phyloP scores from a whole-genome alignment of 805 yeast genomes.

The Ogataea pignaliae region DNA sequence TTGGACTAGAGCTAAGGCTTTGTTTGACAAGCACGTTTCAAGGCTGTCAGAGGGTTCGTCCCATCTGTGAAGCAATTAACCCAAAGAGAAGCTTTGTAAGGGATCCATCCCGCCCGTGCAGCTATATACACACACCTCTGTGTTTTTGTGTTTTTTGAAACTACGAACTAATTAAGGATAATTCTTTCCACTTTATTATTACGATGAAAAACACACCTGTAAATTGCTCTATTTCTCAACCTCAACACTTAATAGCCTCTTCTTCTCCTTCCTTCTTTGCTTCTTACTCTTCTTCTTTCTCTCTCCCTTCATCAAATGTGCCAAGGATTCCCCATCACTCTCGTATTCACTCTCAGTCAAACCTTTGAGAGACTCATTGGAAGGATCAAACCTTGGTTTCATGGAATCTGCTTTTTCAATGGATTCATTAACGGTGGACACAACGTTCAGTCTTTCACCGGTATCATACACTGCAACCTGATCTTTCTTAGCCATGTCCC shows the following conservation, averaged over 20 bases:
- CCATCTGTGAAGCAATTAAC: too few relatives aligned
- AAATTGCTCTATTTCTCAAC: conserved; percentile 33
- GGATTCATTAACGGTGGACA: conserved; percentile 67
- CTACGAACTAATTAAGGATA: neutral
- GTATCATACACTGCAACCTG: conserved; percentile 88
- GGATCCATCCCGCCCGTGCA: too few relatives aligned
- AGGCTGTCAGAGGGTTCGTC: conserved; percentile 39
- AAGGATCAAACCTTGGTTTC: conserved; percentile 44
- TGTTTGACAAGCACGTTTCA: conserved; percentile 80
- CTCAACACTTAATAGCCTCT: conserved; percentile 46
- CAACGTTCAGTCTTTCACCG: conserved; percentile 89
- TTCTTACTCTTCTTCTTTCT: conserved; percentile 34
- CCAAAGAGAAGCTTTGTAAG: too few relatives aligned
- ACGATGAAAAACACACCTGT: neutral
- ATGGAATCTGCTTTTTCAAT: conserved; percentile 70
- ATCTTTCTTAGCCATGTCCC: conserved; percentile 68
- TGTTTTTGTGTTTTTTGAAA: neutral
- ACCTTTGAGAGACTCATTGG: conserved; percentile 28
- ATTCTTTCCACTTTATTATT: too few relatives aligned
- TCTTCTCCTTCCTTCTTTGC: conserved; percentile 37
- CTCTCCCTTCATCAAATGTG: conserved; percentile 51
- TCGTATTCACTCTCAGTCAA: conserved; percentile 68
- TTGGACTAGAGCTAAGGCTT: conserved; percentile 83
- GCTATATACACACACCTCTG: neutral
- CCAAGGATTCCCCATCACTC: conserved; percentile 66